Evolutionary conservation across 306 rosid genomes (phyloP).

Genomic region (Pterocarpus santalinus): DNA sequence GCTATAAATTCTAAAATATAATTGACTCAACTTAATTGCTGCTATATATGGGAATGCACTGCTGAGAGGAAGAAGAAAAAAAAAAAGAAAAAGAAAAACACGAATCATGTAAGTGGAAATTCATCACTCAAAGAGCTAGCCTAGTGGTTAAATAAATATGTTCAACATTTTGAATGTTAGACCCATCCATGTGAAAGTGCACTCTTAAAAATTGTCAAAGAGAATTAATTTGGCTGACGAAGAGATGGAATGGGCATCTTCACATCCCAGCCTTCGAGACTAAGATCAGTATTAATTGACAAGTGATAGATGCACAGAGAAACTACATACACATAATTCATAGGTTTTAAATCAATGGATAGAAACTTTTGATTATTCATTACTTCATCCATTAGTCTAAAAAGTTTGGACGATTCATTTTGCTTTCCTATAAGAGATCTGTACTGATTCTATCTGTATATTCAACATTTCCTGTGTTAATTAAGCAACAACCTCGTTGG

Average conservation of each 20-base stretch:
- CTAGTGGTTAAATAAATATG: not conserved
- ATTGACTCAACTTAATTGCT: not conserved
- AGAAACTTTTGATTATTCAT: too few species aligned
- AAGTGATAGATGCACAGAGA: too few species aligned
- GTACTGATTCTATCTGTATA: too few species aligned
- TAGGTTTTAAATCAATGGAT: too few species aligned
- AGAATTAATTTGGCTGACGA: not conserved
- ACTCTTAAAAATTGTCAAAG: not conserved
- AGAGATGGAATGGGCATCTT: not conserved
- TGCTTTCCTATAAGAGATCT: too few species aligned
- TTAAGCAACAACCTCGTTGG: too few species aligned
- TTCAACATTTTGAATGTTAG: not conserved
- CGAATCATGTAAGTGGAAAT: not conserved
- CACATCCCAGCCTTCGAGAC: not conserved
- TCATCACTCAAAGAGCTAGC: not conserved
- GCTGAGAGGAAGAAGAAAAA: not conserved
- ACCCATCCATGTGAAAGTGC: not conserved
- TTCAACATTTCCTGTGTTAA: too few species aligned
- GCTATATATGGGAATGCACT: not conserved
- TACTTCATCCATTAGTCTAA: too few species aligned
- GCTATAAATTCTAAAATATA: not conserved
- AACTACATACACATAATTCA: not conserved
- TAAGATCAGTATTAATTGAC: not conserved
- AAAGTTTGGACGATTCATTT: too few species aligned
- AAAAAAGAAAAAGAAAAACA: not conserved